Conservation (phyloP, 805 yeast genomes). For the Jamesozyma rosinii region DNA sequence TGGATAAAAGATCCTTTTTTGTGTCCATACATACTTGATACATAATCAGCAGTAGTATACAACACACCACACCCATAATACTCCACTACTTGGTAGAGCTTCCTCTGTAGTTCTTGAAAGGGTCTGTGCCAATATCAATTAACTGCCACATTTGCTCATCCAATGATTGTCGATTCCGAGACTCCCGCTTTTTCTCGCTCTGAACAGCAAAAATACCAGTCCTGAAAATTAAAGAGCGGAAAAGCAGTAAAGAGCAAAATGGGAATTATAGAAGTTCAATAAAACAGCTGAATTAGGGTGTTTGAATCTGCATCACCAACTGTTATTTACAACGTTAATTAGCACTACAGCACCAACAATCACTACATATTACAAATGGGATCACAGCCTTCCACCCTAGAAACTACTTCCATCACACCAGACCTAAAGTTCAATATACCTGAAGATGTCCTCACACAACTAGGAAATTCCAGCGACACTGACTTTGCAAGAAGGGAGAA, state of each 20-base stretch:
- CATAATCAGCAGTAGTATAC: too few species aligned
- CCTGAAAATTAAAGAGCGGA: not conserved
- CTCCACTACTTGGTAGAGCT: too few species aligned
- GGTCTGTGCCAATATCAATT: too few species aligned
- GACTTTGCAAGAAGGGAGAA: constrained; percentile 64
- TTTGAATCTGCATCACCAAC: not conserved
- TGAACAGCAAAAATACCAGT: too few species aligned
- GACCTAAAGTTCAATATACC: constrained; percentile 56
- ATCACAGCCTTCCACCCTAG: constrained; percentile 45
- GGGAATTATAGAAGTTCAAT: not conserved
- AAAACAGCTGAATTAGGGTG: not conserved
- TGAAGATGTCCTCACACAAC: constrained; percentile 51
- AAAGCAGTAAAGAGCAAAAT: not conserved
- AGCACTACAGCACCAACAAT: not conserved
- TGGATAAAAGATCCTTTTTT: too few species aligned
- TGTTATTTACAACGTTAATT: too few species aligned
- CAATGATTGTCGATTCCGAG: too few species aligned
- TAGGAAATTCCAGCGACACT: constrained; percentile 55
- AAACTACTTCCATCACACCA: constrained; percentile 16
- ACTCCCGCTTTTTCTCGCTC: too few species aligned
- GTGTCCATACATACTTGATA: too few species aligned
- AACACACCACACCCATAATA: too few species aligned
- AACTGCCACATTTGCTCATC: too few species aligned
- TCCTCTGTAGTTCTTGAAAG: too few species aligned
- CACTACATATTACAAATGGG: constrained; percentile 37